Evolutionary conservation across 805 yeast species (phyloP), one percentile per base, ranked within the genome.

Genomic region (Saccharomycopsis olivae): DNA sequence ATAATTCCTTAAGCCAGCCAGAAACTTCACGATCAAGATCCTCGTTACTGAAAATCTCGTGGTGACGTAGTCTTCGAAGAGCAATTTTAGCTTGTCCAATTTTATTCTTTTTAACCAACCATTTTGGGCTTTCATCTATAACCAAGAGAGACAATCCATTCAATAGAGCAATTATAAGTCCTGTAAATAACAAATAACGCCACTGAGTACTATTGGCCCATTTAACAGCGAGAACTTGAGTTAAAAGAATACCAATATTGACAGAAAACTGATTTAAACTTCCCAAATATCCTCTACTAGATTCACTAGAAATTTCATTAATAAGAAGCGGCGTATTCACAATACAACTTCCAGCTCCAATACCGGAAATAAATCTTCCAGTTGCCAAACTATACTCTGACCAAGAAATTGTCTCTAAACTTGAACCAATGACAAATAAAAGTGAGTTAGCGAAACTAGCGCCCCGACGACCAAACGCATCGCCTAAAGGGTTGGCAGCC

Each of bases 191-290:
- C 5, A 89, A 65, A 35, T 56, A 61, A 48, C 96, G 68, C 97
- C 97, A 92, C 34, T 70, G 64, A 27, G 62, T 59, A 33, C 71
- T 65, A 40, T 72, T 75, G 17, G 92, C 75, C 75, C 79, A 79
- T 21, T 53, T 48, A 8, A 84, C 62, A 0, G 96, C 94, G 13
- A 84, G 57, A 3, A 75, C 46, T 59, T 89, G 97, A 0, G 95
- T 82, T 16, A 77, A 44, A 29, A 89, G 62, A 35, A 92, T 92
- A 1, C 98, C 98, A 16, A 79, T 49, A 52, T 88, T 92, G 43
- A 87, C 78, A 20, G 82, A 75, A 2, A 86, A 80, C 60, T 92
- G 98, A 47, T 82, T 83, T 83, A 85, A 78, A 14, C 94, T 72
- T 1, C 98, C 98, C 41, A 92, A 65, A 13, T 78, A 60, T 1